Percentiles rank a stretch among this genome's conserved stretches.
Conservation (phyloP, 192 early-diverging fungal genomes). For the Diversispora epigaea region DNA sequence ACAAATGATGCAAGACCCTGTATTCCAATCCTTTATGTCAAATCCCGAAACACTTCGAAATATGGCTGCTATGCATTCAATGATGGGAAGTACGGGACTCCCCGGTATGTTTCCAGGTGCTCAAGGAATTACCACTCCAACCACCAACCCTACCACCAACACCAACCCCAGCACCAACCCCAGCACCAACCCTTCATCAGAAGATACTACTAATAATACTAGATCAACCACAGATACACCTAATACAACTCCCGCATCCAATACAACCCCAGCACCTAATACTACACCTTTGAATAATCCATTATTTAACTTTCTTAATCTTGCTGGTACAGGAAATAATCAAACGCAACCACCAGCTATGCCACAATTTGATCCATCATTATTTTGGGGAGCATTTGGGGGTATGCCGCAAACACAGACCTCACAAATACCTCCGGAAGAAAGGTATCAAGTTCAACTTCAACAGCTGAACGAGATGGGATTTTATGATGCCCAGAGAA, state of each 20-base stretch:
- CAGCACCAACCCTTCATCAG: conserved; percentile 10
- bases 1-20: conserved; percentile 76
- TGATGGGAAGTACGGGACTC: conserved; percentile 42
- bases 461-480: conserved; percentile 95
- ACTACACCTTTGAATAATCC: conserved; percentile 46
- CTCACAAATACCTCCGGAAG: conserved; percentile 57
- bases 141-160: conserved; percentile 31
- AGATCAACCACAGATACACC: conserved; percentile 16
- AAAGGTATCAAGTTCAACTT: conserved; percentile 72
- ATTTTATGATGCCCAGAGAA: conserved; percentile 84
- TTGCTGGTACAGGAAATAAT: conserved; percentile 37
- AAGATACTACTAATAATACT: conserved; percentile 28
- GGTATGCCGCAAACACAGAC: conserved; percentile 29
- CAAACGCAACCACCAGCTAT: not conserved
- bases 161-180: conserved; percentile 44
- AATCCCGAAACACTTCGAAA: conserved; percentile 81
- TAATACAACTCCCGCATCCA: conserved; percentile 31
- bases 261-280: conserved; percentile 39
- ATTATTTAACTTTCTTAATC: conserved; percentile 44
- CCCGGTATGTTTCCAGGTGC: conserved; percentile 25
- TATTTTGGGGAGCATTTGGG: conserved; percentile 42
- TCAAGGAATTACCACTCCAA: conserved; percentile 36
- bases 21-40: conserved; percentile 76
- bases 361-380: conserved; percentile 33
- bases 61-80: conserved; percentile 63